These are phyloP conservation scores for Nepenthes alata DNA, from an alignment of 179 eudicot species.

Conservation along the genomic window DNA sequence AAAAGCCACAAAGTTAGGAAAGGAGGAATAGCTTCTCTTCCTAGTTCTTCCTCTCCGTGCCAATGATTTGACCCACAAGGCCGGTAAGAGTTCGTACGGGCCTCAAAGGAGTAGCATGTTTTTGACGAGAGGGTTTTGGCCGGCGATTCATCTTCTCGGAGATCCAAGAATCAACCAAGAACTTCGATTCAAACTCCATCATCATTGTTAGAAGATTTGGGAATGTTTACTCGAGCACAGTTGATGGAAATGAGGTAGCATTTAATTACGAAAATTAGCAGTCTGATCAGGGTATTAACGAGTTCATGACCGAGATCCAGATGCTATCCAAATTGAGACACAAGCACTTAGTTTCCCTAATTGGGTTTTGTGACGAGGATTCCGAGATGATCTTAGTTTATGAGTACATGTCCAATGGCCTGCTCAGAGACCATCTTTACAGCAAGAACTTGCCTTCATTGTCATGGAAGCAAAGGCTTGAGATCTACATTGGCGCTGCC, in stretches of 20 bases:
- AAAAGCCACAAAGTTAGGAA: constrained; percentile 36
- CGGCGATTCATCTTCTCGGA: constrained; percentile 57
- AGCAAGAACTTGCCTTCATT: too few species aligned
- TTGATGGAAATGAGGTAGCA: constrained; percentile 33
- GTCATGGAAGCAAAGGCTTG: too few species aligned
- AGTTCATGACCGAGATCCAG: constrained; percentile 6
- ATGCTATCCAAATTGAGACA: not conserved
- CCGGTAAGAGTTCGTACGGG: too few species aligned
- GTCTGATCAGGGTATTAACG: constrained; percentile 5
- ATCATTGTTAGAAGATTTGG: too few species aligned
- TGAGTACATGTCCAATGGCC: too few species aligned
- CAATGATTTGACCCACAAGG: constrained; percentile 14
- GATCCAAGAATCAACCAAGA: not conserved
- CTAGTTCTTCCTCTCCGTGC: constrained; percentile 19
- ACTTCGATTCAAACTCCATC: too few species aligned
- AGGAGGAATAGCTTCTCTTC: constrained; percentile 22
- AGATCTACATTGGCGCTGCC: too few species aligned
- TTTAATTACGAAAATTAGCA: not conserved
- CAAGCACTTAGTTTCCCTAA: too few species aligned
- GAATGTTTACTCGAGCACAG: constrained; percentile 30
- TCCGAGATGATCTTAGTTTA: too few species aligned
- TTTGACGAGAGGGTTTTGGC: constrained; percentile 24
- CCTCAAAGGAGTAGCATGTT: too few species aligned
- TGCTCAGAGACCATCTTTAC: too few species aligned
- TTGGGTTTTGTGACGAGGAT: too few species aligned